Evolutionary conservation across 352 stramenopile species (phyloP), one percentile per base, ranked within the genome.

Genomic region (Phytophthora rubi): DNA sequence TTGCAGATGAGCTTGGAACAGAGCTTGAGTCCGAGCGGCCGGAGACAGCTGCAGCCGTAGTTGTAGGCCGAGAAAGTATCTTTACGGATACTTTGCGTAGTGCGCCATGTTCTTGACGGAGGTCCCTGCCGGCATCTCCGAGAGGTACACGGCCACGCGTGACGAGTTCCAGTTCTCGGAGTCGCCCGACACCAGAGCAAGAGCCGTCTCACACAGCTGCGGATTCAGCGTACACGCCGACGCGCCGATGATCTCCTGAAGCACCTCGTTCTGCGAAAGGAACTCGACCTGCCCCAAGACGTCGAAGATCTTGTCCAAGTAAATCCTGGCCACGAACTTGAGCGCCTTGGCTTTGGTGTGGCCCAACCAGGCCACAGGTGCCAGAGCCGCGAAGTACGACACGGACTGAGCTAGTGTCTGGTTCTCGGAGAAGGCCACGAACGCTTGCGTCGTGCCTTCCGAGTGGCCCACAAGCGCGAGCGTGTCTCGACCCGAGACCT

Each of bases 91-190:
- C 48, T 72, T 54, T 88, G 82, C 78, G 58, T 74, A 90, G 57
- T 86, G 82, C 0, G 47, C 76, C 51, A 88, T 62, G 53, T 84
- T 90, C 65, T 86, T 90, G 26, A 86, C 76, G 4, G 80, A 86
- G 9, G 80, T 88, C 26, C 80, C 80, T 9, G 80, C 76, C 1
- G 80, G 80, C 33, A 74, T 84, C 44, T 90, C 66, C 15, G 77
- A 75, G n/a, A 88, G 55, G 23, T 90, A 90, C 2, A 90, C 80
- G 33, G 74, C 54, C 9, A 90, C 71, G 10, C 1, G 74, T 12
- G 75, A 82, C 39, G 53, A 58, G 62, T 90, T 90, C 53, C 77
- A 65, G 68, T 81, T 86, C 32, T 77, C 60, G 0, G 79, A 82
- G 4, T 55, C 56, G 9, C 76, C 79, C 6, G 68, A 71, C 53